A percentile compares a stretch with the other conserved stretches of the same genome.
Conservation (phyloP, 345 rosid genomes). For the Bretschneidera sinensis region DNA sequence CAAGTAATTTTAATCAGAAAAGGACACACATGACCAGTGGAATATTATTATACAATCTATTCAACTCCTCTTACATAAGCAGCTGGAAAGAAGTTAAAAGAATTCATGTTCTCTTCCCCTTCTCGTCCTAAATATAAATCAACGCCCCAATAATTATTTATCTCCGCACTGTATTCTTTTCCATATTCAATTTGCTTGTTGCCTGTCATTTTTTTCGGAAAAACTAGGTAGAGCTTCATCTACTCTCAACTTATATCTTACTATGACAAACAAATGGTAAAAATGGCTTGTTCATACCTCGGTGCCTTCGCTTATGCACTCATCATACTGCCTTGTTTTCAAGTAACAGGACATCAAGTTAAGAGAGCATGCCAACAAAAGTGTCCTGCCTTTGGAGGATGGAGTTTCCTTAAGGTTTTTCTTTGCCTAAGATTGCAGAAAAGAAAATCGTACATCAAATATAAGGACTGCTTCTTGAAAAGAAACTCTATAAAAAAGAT, state of each 20-base stretch:
- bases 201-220: not conserved
- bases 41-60: too few relatives aligned
- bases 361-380: constrained; percentile 76
- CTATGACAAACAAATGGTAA: not conserved
- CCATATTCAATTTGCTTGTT: constrained; percentile 1
- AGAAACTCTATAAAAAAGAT: not conserved
- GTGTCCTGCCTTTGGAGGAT: constrained; percentile 53
- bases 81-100: not conserved
- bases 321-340: constrained; percentile 61
- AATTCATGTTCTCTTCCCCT: not conserved
- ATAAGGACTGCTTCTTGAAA: not conserved
- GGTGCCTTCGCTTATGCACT: constrained; percentile 78
- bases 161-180: not conserved
- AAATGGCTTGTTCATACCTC: constrained; percentile 51
- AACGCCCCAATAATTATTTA: not conserved
- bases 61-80: not conserved
- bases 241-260: not conserved
- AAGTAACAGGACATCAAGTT: constrained; percentile 97
- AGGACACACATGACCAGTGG: not conserved
- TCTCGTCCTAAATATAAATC: not conserved
- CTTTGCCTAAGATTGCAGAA: constrained; percentile 58
- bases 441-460: not conserved
- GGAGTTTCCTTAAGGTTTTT: constrained; percentile 64
- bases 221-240: constrained; percentile 1
- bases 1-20: constrained; percentile 18